phyloP scores from a whole-genome alignment of 768 basidiomycete genomes.

The Hydnum rufescens region DNA sequence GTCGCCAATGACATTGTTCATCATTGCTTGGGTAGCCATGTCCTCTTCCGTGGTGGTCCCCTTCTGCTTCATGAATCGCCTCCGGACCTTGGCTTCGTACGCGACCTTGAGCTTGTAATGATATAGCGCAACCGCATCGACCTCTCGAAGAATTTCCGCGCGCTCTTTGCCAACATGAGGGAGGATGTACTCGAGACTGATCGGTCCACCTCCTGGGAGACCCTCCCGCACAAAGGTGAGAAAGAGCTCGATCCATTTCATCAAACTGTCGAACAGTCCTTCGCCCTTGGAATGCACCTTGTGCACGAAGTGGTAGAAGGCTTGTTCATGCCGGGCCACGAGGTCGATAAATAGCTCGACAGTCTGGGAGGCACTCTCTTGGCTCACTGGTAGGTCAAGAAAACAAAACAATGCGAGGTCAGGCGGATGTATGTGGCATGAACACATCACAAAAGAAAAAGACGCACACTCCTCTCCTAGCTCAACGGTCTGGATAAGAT shows the following conservation, averaged over 20 bases:
- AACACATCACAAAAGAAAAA: not conserved
- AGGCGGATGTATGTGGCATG: not conserved
- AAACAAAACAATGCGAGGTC: not conserved
- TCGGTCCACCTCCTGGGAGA: constrained; percentile 28
- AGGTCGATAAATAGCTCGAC: constrained; percentile 90
- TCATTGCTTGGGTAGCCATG: constrained; percentile 59
- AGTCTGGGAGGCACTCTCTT: constrained; percentile 64
- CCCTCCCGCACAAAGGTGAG: constrained; percentile 81
- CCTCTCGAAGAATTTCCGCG: constrained; percentile 55
- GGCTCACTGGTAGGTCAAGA: constrained; percentile 36
- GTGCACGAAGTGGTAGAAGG: constrained; percentile 95
- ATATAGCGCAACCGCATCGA: constrained; percentile 76
- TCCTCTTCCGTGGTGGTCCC: constrained; percentile 52
- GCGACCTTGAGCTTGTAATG: constrained; percentile 89
- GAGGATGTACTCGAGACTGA: constrained; percentile 78
- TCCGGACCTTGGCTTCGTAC: constrained; percentile 80
- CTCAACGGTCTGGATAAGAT: constrained; percentile 88
- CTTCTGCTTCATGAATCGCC: constrained; percentile 42
- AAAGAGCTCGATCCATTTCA: constrained; percentile 95
- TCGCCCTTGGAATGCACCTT: constrained; percentile 96
- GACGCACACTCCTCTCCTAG: constrained; percentile 68
- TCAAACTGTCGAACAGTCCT: constrained; percentile 78
- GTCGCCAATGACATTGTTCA: constrained; percentile 64
- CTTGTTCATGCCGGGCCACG: constrained; percentile 81
- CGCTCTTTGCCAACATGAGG: constrained; percentile 69